Percentiles rank a stretch among this genome's conserved stretches.
These are phyloP conservation scores for Cercospora berteroae DNA, from an alignment of 2,329 filamentous ascomycete species.

Conservation along the genomic window DNA sequence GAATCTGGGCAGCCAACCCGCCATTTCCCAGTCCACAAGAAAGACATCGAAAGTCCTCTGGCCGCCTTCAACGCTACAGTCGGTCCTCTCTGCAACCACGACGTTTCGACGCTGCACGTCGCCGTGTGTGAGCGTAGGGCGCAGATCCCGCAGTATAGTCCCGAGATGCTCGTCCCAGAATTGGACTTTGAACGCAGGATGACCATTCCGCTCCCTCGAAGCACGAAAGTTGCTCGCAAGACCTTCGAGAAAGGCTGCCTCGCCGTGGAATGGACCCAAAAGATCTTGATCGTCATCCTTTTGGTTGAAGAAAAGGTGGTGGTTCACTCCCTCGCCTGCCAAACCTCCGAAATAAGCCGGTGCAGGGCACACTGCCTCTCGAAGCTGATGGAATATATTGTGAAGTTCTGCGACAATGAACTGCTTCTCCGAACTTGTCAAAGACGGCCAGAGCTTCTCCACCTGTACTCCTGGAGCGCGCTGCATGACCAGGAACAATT, in stretches of 20 bases:
- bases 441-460: constrained; percentile 1
- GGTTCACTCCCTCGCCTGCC: neutral
- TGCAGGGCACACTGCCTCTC: constrained; percentile 2
- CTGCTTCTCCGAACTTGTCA: neutral
- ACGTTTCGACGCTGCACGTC: constrained; percentile 15
- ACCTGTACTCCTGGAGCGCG: constrained; percentile 7
- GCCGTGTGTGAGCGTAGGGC: constrained; percentile 4
- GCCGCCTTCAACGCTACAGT: neutral
- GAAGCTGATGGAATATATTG: neutral
- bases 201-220: neutral
- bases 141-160: neutral
- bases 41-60: neutral
- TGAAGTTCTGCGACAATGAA: neutral
- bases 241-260: constrained; percentile 1
- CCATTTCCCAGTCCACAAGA: constrained; percentile 16
- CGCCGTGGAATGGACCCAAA: neutral
- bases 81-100: neutral
- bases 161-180: constrained; percentile 4
- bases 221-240: constrained; percentile 1
- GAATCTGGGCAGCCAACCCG: constrained; percentile 11
- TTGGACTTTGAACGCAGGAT: neutral
- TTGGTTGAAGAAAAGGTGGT: constrained; percentile 4
- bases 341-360: constrained; percentile 2
- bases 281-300: neutral
- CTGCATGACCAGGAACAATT: constrained; percentile 16